Evolutionary conservation across 345 rosid species (phyloP), one percentile per base, ranked within the genome.

Genomic region (Ailanthus altissimus): DNA sequence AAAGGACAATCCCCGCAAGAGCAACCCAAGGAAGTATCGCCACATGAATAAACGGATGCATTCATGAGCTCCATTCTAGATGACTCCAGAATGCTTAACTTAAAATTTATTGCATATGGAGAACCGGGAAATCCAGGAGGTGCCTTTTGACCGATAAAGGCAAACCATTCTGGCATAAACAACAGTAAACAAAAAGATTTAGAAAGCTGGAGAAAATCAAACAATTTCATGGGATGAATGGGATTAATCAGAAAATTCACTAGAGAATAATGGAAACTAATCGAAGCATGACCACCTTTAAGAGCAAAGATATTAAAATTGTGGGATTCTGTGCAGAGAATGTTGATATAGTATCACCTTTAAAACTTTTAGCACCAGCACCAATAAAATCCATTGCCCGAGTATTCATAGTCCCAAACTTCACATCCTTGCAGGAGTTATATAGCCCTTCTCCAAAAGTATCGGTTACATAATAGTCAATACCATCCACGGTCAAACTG

Each of bases 1-100:
- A 84, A 86, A 74, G 97, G 97, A 79, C 99, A 96, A 80, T 96
- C 99, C 65, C 99, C 99, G 67, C 98, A 96, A 83, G 99, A 96
- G 81, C 99, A 96, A 57, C 99, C 98, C 72, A 96, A 86, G 6
- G 97, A 90, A 67, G 87, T 83, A 83, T 93, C 99, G 36, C 89
- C 94, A 73, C 99, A 96, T 70, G 97, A 87, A 86, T 90, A 93
- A 26, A 84, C 73, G 75, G 99, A 89, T n/a, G 88, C 80, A 74
- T 93, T 91, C 99, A 93, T 96, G 14, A 89, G 89, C 83, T 77
- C 81, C 93, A 92, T 88, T 78, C 87, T 90, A 67, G 93, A 85
- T 67, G 88, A 84, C 53, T 80, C 86, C 16, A 89, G 83, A 75
- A 83, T 83, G 57, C 73, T 81, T 50, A 91, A 64, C 86, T 85